Conservation (phyloP, 805 yeast species). For the Jamesozyma hellenica region DNA sequence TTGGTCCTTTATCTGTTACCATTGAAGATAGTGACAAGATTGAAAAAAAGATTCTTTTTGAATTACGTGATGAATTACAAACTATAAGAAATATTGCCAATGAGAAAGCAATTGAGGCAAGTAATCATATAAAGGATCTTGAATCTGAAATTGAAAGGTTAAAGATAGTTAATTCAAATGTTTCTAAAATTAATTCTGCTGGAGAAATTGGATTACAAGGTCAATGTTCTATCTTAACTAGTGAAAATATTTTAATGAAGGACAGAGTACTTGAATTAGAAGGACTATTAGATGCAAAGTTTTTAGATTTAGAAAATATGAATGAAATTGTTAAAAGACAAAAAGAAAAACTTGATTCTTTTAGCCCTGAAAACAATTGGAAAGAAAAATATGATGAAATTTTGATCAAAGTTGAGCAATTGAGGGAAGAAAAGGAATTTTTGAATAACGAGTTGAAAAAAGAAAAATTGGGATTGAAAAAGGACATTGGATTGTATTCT, state of each 20-base stretch:
- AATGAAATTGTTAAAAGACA: constrained; percentile 48
- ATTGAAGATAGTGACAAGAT: neutral
- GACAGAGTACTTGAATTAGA: constrained; percentile 39
- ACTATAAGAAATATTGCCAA: constrained; percentile 36
- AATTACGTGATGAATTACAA: constrained; percentile 29
- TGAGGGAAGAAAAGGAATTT: constrained; percentile 37
- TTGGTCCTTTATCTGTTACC: too few species aligned
- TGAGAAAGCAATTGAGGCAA: constrained; percentile 47
- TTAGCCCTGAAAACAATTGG: constrained; percentile 36
- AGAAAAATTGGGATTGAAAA: constrained; percentile 26
- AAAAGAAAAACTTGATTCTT: constrained; percentile 36
- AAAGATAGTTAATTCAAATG: constrained; percentile 6
- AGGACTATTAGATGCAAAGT: constrained; percentile 42
- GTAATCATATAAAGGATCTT: constrained; percentile 40
- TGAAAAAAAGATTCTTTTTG: neutral
- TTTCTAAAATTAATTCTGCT: constrained; percentile 16
- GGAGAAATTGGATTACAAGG: constrained; percentile 12
- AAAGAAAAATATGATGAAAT: constrained; percentile 40
- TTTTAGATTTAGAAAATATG: constrained; percentile 42
- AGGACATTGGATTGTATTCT: constrained; percentile 21
- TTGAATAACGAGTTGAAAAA: constrained; percentile 32
- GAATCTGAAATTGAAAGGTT: constrained; percentile 32
- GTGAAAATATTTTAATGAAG: constrained; percentile 36
- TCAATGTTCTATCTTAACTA: constrained; percentile 27
- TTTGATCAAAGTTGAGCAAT: constrained; percentile 36